phyloP scores from a whole-genome alignment of 441 rosid genomes.

The Populus hybrid region DNA sequence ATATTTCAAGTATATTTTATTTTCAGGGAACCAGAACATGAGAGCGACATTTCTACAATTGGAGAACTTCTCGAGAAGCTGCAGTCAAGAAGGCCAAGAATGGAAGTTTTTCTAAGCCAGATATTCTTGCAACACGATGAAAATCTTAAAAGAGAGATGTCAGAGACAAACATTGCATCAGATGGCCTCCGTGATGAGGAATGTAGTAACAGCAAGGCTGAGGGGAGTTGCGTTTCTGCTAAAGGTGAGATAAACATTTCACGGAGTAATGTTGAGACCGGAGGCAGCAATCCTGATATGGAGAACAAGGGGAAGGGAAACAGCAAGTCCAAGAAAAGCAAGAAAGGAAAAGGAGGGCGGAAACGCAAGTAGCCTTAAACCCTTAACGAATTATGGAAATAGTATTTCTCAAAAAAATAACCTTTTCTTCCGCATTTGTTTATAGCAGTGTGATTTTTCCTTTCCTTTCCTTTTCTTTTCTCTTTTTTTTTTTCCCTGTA shows the following conservation, averaged over 20 bases:
- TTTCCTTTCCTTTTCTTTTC: background rate
- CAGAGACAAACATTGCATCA: background rate
- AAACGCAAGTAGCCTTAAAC: background rate
- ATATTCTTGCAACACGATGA: background rate
- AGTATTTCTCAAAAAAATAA: background rate
- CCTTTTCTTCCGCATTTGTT: background rate
- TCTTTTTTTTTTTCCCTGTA: background rate
- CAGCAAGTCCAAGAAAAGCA: background rate
- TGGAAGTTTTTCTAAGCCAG: background rate
- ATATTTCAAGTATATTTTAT: background rate
- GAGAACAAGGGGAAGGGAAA: background rate
- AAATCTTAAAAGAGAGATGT: background rate
- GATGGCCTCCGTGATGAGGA: background rate
- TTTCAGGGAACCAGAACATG: background rate
- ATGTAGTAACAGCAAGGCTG: background rate
- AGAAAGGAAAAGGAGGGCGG: background rate
- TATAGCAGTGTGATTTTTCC: background rate
- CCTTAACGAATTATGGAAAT: background rate
- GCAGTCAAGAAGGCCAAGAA: constrained; percentile 5
- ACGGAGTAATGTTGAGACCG: background rate
- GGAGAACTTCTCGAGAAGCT: background rate
- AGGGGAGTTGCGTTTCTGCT: background rate
- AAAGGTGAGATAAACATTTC: background rate
- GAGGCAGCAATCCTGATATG: background rate
- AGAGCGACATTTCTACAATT: background rate